Percentiles rank a stretch among this genome's conserved stretches.
Evolutionary conservation across 1,284 basidiomycete genomes (phyloP).

Genomic region (Erythrobasidium hasegawianum): DNA sequence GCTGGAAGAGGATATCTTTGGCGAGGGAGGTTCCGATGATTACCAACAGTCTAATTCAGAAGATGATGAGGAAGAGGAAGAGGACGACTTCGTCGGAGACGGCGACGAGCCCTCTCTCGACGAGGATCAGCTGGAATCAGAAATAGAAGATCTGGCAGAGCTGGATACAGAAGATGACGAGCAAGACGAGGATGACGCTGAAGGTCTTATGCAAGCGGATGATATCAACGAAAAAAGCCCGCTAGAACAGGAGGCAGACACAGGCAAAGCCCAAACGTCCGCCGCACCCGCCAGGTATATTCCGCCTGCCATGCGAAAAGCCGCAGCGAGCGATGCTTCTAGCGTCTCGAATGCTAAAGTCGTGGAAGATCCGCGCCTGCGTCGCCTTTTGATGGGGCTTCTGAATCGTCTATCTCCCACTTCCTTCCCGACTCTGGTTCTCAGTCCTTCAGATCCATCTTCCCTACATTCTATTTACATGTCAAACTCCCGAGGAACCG

Average conservation of each 20-base stretch:
- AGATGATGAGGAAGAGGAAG: slow-evolving; percentile 44
- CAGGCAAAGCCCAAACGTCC: slow-evolving; percentile 15
- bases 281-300: slow-evolving; percentile 51
- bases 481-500: slow-evolving; percentile 73
- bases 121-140: slow-evolving; percentile 18
- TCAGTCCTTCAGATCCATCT: slow-evolving; percentile 46
- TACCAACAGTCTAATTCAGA: slow-evolving; percentile 38
- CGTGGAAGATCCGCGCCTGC: slow-evolving; percentile 56
- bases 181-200: slow-evolving; percentile 9
- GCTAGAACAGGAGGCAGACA: slow-evolving; percentile 23
- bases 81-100: slow-evolving; percentile 17
- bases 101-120: not conserved
- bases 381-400: slow-evolving; percentile 62
- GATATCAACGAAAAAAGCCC: slow-evolving; percentile 35
- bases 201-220: slow-evolving; percentile 34
- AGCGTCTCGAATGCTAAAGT: slow-evolving; percentile 22
- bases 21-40: slow-evolving; percentile 41
- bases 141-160: slow-evolving; percentile 1
- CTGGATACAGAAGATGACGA: slow-evolving; percentile 1
- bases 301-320: slow-evolving; percentile 54
- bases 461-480: slow-evolving; percentile 75
- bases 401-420: slow-evolving; percentile 45
- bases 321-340: slow-evolving; percentile 47
- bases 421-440: slow-evolving; percentile 75
- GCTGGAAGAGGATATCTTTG: slow-evolving; percentile 49